Evolutionary conservation across 129 eudicot species (phyloP).

Genomic region (Tanacetum coccineum): DNA sequence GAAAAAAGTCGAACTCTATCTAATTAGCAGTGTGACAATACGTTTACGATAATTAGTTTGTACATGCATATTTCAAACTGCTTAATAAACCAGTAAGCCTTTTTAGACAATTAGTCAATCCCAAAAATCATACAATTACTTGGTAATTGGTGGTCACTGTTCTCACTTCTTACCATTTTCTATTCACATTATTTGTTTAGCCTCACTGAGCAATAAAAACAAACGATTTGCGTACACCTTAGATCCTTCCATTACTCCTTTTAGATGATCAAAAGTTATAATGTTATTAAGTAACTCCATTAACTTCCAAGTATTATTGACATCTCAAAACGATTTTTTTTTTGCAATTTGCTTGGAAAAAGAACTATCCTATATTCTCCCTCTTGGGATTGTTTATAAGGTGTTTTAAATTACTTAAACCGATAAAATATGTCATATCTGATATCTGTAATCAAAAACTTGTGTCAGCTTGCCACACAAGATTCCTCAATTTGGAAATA

Average conservation of each 20-base stretch:
- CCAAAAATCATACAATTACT: not conserved
- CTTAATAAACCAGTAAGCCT: too few species aligned
- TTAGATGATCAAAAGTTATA: not conserved
- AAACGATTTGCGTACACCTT: not conserved
- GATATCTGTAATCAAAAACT: not conserved
- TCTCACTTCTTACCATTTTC: constrained; percentile 1
- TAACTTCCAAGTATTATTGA: not conserved
- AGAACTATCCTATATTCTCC: not conserved
- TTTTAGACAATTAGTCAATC: not conserved
- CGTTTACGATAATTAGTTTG: too few species aligned
- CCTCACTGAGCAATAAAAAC: not conserved
- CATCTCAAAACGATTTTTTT: not conserved
- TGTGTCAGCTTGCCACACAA: not conserved
- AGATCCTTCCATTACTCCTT: not conserved
- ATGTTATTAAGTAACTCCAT: not conserved
- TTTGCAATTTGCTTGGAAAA: not conserved
- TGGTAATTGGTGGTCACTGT: not conserved
- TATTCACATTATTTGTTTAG: not conserved
- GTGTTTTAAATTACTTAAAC: not conserved
- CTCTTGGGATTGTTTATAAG: not conserved
- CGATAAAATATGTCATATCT: not conserved
- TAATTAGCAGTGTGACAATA: too few species aligned
- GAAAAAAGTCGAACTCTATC: too few species aligned
- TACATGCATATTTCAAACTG: too few species aligned
- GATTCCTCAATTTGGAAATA: not conserved